These are phyloP conservation scores for Edaphochlamys debaryana DNA, from an alignment of 139 green algal species.

Conservation along the genomic window DNA sequence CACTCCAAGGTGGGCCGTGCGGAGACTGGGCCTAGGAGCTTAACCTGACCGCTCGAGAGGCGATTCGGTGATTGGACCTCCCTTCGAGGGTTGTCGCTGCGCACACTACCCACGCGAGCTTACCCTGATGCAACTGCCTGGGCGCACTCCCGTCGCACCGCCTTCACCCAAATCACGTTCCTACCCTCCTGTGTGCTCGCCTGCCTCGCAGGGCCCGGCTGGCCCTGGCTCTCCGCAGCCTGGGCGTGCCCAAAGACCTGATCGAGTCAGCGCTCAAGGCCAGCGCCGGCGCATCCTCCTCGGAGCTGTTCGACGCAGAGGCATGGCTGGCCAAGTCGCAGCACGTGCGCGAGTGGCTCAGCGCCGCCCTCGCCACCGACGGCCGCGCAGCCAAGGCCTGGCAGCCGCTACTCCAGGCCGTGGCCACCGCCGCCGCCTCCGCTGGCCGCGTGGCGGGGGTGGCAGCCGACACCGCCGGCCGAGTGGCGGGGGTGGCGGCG, in stretches of 20 bases:
- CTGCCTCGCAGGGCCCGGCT: background rate
- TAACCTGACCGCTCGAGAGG: background rate
- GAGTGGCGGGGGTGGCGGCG: background rate
- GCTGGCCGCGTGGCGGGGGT: background rate
- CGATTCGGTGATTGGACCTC: background rate
- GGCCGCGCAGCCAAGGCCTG: background rate
- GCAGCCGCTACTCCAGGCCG: background rate
- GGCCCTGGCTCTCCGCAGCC: background rate
- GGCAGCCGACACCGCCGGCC: background rate
- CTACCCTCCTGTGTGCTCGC: too few relatives aligned
- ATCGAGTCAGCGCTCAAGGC: background rate
- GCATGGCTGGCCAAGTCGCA: background rate
- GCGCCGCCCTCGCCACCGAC: background rate
- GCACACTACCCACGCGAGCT: too few relatives aligned
- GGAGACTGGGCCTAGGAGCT: background rate
- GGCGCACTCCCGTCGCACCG: too few relatives aligned
- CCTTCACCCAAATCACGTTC: too few relatives aligned
- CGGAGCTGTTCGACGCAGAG: background rate
- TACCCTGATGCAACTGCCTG: too few relatives aligned
- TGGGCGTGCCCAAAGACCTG: background rate
- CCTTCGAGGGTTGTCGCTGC: background rate
- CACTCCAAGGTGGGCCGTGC: background rate
- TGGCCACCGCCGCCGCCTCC: background rate
- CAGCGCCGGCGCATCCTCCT: background rate
- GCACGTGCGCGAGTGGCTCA: conserved; percentile 1